These are phyloP conservation scores for Podospora pseudopauciseta DNA, from an alignment of 495 filamentous ascomycete species.

Conservation along the genomic window DNA sequence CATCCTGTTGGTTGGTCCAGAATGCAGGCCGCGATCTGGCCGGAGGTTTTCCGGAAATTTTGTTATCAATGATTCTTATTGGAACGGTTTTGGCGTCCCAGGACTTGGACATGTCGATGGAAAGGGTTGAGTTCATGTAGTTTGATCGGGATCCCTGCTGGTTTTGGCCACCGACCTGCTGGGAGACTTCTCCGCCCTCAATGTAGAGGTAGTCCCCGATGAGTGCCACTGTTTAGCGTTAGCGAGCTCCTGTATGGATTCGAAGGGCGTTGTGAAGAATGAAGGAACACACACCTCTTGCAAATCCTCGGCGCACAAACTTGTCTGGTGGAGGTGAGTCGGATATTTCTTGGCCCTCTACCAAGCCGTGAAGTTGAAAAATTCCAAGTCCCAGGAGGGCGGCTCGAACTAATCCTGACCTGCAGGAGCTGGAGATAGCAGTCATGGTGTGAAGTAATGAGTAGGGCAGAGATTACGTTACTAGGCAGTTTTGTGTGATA, in stretches of 20 bases:
- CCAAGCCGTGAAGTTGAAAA: background rate
- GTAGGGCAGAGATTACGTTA: too few species aligned
- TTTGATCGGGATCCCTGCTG: background rate
- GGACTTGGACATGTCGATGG: constrained; percentile 35
- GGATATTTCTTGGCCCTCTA: background rate
- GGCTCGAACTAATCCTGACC: background rate
- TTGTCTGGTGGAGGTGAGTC: background rate
- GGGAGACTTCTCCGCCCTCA: constrained; percentile 17
- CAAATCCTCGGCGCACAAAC: background rate
- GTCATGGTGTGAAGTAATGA: too few species aligned
- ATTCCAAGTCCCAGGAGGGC: background rate
- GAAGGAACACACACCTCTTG: background rate
- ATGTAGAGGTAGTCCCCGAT: constrained; percentile 17
- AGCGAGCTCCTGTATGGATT: background rate
- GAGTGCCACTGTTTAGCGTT: constrained; percentile 6
- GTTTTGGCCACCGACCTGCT: background rate
- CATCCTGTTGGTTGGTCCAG: constrained; percentile 20
- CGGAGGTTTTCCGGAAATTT: constrained; percentile 22
- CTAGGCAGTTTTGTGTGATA: too few species aligned
- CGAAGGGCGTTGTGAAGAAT: background rate
- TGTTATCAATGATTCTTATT: constrained; percentile 24
- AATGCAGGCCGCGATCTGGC: constrained; percentile 32
- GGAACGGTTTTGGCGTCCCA: constrained; percentile 33
- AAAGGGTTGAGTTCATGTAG: constrained; percentile 33
- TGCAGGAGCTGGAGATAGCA: background rate